phyloP scores from a whole-genome alignment of 2,329 filamentous ascomycete genomes.

The Aspergillus luchuensis region DNA sequence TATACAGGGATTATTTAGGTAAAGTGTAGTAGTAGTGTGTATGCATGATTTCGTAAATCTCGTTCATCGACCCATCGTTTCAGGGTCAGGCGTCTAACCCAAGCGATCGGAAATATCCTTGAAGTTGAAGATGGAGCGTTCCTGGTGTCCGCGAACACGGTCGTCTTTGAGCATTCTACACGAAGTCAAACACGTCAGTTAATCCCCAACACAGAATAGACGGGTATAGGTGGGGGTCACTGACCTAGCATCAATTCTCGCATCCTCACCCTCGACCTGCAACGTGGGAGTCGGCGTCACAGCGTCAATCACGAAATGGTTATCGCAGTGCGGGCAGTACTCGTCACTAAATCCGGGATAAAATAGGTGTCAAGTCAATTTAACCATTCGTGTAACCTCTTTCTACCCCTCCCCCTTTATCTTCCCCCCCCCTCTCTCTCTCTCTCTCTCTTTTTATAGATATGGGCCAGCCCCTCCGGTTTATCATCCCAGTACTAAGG shows the following conservation, averaged over 20 bases:
- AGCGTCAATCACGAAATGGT: slow-evolving; percentile 94
- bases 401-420: background rate
- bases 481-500: background rate
- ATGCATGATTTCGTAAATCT: slow-evolving; percentile 33
- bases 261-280: slow-evolving; percentile 88
- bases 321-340: slow-evolving; percentile 98
- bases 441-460: background rate
- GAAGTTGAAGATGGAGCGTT: slow-evolving; percentile 73
- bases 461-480: background rate
- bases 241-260: slow-evolving; percentile 72
- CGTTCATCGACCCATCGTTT: slow-evolving; percentile 26
- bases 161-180: slow-evolving; percentile 87
- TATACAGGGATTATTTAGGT: background rate
- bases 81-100: slow-evolving; percentile 53
- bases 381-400: no score
- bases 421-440: no score
- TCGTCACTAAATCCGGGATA: slow-evolving; percentile 67
- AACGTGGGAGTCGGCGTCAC: slow-evolving; percentile 78
- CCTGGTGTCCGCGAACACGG: slow-evolving; percentile 62
- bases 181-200: background rate
- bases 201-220: background rate
- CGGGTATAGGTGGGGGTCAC: slow-evolving; percentile 3
- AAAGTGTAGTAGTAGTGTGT: slow-evolving; percentile 8
- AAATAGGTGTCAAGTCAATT: background rate
- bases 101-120: slow-evolving; percentile 73